A percentile compares a stretch with the other conserved stretches of the same genome.
Evolutionary conservation across 2,329 filamentous ascomycete species (phyloP).

Genomic region (Penicillium sp.): DNA sequence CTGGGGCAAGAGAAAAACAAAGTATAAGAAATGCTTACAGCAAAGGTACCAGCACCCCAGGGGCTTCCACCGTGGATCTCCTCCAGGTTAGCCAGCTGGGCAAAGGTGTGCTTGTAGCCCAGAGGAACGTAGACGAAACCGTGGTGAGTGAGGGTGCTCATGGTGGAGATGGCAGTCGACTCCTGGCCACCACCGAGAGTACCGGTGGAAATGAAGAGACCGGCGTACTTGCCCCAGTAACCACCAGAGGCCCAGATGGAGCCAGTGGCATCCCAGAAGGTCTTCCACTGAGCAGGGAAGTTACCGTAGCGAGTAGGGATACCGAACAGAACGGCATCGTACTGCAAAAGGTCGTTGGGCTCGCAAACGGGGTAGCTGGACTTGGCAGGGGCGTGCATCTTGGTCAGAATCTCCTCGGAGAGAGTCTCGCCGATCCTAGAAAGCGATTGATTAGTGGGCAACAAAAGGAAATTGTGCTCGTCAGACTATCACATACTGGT

Average conservation of each 20-base stretch:
- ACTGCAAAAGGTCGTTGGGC: constrained; percentile 64
- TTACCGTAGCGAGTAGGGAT: constrained; percentile 96
- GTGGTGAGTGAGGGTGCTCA: constrained; percentile 89
- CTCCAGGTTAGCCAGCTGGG: constrained; percentile 64
- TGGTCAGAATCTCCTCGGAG: constrained; percentile 73
- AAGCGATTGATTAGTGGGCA: constrained; percentile 11
- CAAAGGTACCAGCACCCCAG: constrained; percentile 94
- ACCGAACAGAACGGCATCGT: constrained; percentile 88
- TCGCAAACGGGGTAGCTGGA: constrained; percentile 64
- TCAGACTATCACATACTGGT: constrained; percentile 60
- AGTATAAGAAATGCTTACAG: constrained; percentile 49
- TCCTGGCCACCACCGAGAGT: constrained; percentile 89
- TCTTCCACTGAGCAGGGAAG: constrained; percentile 95
- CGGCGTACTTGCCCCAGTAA: constrained; percentile 85
- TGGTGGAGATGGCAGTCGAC: constrained; percentile 73
- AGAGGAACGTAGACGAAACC: constrained; percentile 96
- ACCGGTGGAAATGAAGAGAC: constrained; percentile 86
- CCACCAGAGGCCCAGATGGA: constrained; percentile 76
- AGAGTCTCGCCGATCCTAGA: constrained; percentile 80
- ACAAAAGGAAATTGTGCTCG: neutral
- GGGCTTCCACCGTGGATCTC: constrained; percentile 85
- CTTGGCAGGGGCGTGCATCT: constrained; percentile 89
- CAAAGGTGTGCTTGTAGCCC: constrained; percentile 81
- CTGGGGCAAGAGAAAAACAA: neutral
- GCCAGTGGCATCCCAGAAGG: constrained; percentile 81